phyloP scores from a whole-genome alignment of 2,329 filamentous ascomycete genomes.

The Exophiala phaeomuriformis region DNA sequence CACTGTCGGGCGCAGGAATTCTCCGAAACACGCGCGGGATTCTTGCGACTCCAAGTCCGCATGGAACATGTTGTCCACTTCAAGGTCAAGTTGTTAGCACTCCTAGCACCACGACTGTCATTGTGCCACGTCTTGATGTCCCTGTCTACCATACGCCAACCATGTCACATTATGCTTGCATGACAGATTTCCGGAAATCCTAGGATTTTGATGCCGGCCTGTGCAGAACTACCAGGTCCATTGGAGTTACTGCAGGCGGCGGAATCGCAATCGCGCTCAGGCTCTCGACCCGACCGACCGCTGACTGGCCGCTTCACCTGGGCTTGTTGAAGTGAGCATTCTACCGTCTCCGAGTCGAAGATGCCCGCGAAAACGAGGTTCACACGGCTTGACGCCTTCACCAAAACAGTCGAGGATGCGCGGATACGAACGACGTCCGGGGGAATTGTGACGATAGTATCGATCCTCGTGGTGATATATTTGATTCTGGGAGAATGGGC shows the following conservation, averaged over 20 bases:
- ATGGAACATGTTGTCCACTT: constrained; percentile 15
- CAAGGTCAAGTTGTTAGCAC: background rate
- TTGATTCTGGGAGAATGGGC: constrained; percentile 92
- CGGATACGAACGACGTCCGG: constrained; percentile 91
- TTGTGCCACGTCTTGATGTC: background rate
- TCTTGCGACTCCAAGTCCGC: background rate
- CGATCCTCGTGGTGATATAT: constrained; percentile 78
- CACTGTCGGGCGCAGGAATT: background rate
- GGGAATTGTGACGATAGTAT: constrained; percentile 87
- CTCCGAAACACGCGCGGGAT: constrained; percentile 3
- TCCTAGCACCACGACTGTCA: background rate
- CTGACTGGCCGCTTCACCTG: background rate
- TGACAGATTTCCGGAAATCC: background rate
- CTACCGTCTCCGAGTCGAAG: constrained; percentile 5
- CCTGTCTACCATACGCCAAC: background rate
- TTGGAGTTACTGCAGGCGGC: background rate
- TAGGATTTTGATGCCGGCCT: background rate
- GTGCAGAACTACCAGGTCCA: background rate
- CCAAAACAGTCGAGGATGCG: constrained; percentile 98
- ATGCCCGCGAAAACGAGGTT: constrained; percentile 94
- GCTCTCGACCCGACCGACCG: background rate
- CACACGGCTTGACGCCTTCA: constrained; percentile 94
- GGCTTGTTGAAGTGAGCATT: background rate
- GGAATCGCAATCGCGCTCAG: background rate
- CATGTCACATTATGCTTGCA: background rate